Evolutionary conservation across 1,284 basidiomycete species (phyloP).

Genomic region (Microstroma glucosiphilum): DNA sequence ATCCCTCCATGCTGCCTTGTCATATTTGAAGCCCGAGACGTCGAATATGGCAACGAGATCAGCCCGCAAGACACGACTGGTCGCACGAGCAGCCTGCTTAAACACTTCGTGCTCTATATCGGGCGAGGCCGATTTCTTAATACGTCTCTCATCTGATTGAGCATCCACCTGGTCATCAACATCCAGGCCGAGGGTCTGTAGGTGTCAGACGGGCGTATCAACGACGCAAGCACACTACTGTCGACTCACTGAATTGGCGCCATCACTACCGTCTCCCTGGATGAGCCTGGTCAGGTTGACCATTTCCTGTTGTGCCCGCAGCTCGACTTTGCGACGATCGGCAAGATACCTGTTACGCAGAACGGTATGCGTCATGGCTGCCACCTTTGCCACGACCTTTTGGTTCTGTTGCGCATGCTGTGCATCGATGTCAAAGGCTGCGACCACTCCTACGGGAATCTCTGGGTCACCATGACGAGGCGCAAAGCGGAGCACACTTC

Average conservation of each 20-base stretch:
- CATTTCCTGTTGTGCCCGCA: neutral
- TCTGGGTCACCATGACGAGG: neutral
- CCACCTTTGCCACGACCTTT: neutral
- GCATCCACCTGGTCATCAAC: too few relatives aligned
- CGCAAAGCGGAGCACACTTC: neutral
- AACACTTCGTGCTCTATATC: slow-evolving; percentile 7
- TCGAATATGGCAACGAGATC: slow-evolving; percentile 5
- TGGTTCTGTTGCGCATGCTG: neutral
- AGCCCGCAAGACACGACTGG: neutral
- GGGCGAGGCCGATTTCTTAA: neutral
- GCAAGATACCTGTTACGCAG: neutral
- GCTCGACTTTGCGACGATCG: neutral
- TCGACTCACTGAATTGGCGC: neutral
- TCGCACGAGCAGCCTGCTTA: neutral
- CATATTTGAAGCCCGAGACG: slow-evolving; percentile 8
- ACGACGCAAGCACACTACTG: neutral
- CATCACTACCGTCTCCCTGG: neutral
- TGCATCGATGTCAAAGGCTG: neutral
- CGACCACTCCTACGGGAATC: neutral
- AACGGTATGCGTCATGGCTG: neutral
- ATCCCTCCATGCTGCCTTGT: neutral
- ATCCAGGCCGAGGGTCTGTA: too few relatives aligned
- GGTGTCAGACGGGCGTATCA: too few relatives aligned
- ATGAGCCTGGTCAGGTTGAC: neutral
- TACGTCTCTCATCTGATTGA: too few relatives aligned